Evolutionary conservation across 192 early-diverging fungal genomes (phyloP).

Genomic region (Paraglomus brasilianum): DNA sequence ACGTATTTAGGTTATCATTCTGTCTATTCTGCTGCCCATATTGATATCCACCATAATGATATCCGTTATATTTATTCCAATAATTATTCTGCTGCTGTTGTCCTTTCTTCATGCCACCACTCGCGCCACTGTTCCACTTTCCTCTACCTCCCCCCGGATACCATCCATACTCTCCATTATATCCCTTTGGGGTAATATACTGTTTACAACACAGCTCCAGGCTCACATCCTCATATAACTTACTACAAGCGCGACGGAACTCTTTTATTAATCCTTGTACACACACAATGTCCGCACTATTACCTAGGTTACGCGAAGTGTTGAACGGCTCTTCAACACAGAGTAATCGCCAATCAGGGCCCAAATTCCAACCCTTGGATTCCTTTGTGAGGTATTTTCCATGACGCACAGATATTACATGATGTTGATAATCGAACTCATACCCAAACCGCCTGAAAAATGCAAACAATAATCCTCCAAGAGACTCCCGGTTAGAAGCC

Average conservation of each 20-base stretch:
- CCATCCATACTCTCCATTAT: constrained; percentile 20
- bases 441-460: constrained; percentile 84
- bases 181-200: constrained; percentile 44
- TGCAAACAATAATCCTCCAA: constrained; percentile 77
- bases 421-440: constrained; percentile 81
- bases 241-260: constrained; percentile 68
- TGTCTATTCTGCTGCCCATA: neutral
- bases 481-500: constrained; percentile 64
- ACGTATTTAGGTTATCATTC: neutral
- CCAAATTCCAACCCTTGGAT: constrained; percentile 81
- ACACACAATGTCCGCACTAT: constrained; percentile 78
- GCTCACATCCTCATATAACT: constrained; percentile 48
- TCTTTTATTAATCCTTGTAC: constrained; percentile 81
- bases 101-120: constrained; percentile 12
- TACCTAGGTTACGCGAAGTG: constrained; percentile 83
- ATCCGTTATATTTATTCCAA: constrained; percentile 1
- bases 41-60: constrained; percentile 3
- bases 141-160: neutral
- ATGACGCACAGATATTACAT: constrained; percentile 79
- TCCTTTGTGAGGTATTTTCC: constrained; percentile 77
- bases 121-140: neutral
- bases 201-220: constrained; percentile 55
- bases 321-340: constrained; percentile 96
- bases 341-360: constrained; percentile 64
- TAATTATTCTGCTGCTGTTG: constrained; percentile 12